Evolutionary conservation across 2,329 filamentous ascomycete genomes (phyloP).

Genomic region (Orbilia quercus): DNA sequence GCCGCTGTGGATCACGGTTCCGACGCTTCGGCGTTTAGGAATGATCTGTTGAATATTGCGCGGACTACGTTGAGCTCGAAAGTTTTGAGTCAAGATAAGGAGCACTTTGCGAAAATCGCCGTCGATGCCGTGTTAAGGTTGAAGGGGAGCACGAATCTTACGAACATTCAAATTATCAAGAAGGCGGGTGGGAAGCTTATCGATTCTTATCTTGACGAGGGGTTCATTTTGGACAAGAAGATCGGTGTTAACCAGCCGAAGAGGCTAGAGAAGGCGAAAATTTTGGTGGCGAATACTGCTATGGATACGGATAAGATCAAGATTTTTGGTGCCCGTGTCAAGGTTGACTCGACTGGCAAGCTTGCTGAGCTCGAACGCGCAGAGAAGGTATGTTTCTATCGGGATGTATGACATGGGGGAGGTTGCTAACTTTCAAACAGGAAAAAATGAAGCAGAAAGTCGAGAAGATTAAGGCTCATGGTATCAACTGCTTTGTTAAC

Average conservation of each 20-base stretch:
- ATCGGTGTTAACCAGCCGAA: conserved; percentile 99
- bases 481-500: conserved; percentile 99
- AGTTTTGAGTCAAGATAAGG: conserved; percentile 90
- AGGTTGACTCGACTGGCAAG: conserved; percentile 95
- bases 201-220: conserved; percentile 97
- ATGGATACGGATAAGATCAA: conserved; percentile 99
- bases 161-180: conserved; percentile 99
- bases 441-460: conserved; percentile 99
- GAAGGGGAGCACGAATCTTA: conserved; percentile 89
- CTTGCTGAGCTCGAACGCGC: conserved; percentile 98
- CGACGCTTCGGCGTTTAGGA: conserved; percentile 82
- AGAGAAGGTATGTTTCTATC: conserved; percentile 68
- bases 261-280: conserved; percentile 96
- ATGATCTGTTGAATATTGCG: conserved; percentile 89
- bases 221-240: conserved; percentile 99
- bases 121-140: conserved; percentile 91
- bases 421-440: conserved; percentile 62
- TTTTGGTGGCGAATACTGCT: conserved; percentile 94
- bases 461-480: conserved; percentile 97
- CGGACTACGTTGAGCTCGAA: conserved; percentile 97
- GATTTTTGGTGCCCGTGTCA: conserved; percentile 96
- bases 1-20: conserved; percentile 90
- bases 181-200: conserved; percentile 97
- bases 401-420: background rate
- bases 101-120: conserved; percentile 89